Evolutionary conservation across 2,329 filamentous ascomycete species (phyloP).

Genomic region (Neoarthrinium moseri): DNA sequence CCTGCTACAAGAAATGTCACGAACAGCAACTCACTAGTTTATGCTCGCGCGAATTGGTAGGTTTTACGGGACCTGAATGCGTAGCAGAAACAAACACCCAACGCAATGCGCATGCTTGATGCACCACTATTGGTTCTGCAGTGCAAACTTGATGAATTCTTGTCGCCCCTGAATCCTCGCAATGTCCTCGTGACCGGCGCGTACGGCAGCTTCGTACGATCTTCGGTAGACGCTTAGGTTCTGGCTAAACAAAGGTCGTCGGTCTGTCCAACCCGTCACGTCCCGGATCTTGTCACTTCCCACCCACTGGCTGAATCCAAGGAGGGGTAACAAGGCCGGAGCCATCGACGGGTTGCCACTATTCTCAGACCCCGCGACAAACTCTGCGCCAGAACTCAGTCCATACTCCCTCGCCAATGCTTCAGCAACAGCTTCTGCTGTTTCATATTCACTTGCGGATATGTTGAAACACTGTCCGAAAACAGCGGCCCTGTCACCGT

Average conservation of each 20-base stretch:
- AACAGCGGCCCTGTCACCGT: slow-evolving; percentile 29
- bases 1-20: too few relatives aligned
- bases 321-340: slow-evolving; percentile 20
- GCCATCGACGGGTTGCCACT: not conserved
- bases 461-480: slow-evolving; percentile 44
- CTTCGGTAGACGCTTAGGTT: slow-evolving; percentile 32
- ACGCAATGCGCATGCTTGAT: too few relatives aligned
- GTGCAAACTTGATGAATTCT: too few relatives aligned
- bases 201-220: slow-evolving; percentile 34
- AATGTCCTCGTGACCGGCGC: slow-evolving; percentile 22
- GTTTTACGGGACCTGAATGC: too few relatives aligned
- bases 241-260: slow-evolving; percentile 34
- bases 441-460: slow-evolving; percentile 43
- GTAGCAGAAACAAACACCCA: too few relatives aligned
- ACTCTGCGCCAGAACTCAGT: slow-evolving; percentile 29
- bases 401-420: slow-evolving; percentile 40
- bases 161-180: slow-evolving; percentile 20
- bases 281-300: slow-evolving; percentile 38
- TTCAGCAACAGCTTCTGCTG: slow-evolving; percentile 33
- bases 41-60: too few relatives aligned
- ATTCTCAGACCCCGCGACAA: slow-evolving; percentile 14
- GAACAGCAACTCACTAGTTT: too few relatives aligned
- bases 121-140: too few relatives aligned
- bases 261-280: slow-evolving; percentile 39
- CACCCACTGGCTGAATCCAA: slow-evolving; percentile 41